Evolutionary conservation across 805 yeast genomes (phyloP).

Genomic region (Teunomyces atbi): DNA sequence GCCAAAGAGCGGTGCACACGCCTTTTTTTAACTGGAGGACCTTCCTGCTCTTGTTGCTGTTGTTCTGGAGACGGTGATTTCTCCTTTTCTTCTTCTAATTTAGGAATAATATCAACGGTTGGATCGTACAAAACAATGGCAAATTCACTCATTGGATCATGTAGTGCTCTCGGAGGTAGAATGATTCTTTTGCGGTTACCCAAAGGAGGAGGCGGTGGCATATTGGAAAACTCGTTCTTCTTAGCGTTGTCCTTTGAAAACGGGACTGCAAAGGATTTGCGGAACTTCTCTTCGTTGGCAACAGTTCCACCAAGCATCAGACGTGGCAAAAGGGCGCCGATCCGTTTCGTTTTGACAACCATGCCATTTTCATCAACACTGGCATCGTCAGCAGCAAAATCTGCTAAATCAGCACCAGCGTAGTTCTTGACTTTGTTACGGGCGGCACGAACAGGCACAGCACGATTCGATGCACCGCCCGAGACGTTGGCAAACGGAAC

Average conservation of each 20-base stretch:
- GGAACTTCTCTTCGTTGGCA: slow-evolving; percentile 35
- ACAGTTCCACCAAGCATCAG: slow-evolving; percentile 43
- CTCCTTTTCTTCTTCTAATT: slow-evolving; percentile 17
- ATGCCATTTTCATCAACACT: slow-evolving; percentile 34
- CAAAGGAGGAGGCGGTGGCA: slow-evolving; percentile 70
- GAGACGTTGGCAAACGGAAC: slow-evolving; percentile 50
- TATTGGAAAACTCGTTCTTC: slow-evolving; percentile 27
- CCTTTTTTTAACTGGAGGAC: slow-evolving; percentile 31
- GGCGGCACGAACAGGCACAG: slow-evolving; percentile 25
- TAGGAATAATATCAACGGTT: slow-evolving; percentile 65
- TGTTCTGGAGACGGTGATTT: slow-evolving; percentile 11
- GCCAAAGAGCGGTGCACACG: slow-evolving; percentile 65
- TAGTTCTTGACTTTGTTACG: slow-evolving; percentile 33
- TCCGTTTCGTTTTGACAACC: slow-evolving; percentile 20
- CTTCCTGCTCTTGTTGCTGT: slow-evolving; percentile 10
- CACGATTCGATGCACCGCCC: slow-evolving; percentile 10
- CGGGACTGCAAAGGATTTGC: slow-evolving; percentile 62
- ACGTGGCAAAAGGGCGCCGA: slow-evolving; percentile 62
- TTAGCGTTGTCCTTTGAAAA: slow-evolving; percentile 39
- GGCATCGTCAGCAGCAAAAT: slow-evolving; percentile 18
- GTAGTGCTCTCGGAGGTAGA: slow-evolving; percentile 86
- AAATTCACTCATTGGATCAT: slow-evolving; percentile 89
- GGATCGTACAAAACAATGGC: slow-evolving; percentile 97
- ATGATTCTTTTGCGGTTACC: slow-evolving; percentile 74
- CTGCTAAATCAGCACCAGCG: slow-evolving; percentile 25